Evolutionary conservation across 192 early-diverging fungal genomes (phyloP), one percentile per base, ranked within the genome.

Genomic region (Podila horticola): DNA sequence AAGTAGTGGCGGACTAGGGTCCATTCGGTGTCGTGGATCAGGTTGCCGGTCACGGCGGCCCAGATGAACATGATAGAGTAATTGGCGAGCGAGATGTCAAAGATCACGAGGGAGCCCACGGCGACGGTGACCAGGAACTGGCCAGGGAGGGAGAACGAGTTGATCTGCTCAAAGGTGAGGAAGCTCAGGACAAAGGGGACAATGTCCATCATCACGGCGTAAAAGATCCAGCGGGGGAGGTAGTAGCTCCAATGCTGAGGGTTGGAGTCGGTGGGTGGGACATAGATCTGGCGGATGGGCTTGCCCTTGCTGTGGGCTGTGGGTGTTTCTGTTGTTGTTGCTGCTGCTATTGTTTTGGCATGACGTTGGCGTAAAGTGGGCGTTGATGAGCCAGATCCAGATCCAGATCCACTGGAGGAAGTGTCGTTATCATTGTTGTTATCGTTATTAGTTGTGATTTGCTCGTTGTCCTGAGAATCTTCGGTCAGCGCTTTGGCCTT

Each of bases 51-150:
- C 50, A 68, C 24, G 15, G 65, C 38, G 11, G 68, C 76, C 58
- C 69, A 72, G 61, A 79, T 30, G 45, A 79, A 72, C 76, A 79
- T 79, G 65, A 79, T 67, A 41, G 70, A 71, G 61, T 79, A 79
- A 31, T 72, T 72, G 34, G 52, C 60, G 49, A 79, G 61, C 5
- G 76, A 72, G 30, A 79, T 79, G 24, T 72, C 69, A 58, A 79
- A 79, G 41, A 79, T 71, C 10, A 79, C 64, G 59, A 77, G 38
- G 24, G 75, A 41, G 11, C 51, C 48, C 31, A 77, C 69, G 7
- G 34, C 69, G 20, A 66, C 57, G 2, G 15, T 59, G 34, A 71
- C 22, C 17, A 67, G 57, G 36, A 71, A 10, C 17, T 17, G 58
- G 15, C 31, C 36, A 10, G 70, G 7, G n/a, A 67, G 17, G 6